Base-by-base conservation (phyloP, 331 rosid species). In the Dryas integrifolia region DNA sequence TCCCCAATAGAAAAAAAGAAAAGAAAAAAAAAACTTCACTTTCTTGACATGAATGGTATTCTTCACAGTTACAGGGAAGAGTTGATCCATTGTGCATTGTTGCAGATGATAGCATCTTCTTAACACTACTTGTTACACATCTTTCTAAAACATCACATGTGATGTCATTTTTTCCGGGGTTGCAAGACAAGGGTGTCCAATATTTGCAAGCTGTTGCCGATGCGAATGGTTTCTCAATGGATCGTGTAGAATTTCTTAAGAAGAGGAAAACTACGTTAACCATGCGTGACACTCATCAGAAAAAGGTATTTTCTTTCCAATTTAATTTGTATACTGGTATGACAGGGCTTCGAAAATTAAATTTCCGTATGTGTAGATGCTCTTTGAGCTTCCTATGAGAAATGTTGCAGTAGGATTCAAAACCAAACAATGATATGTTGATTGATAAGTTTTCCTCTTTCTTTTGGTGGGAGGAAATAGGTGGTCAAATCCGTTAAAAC, bases 91-190 rank as follows among this genome's bases (percentile, higher is more conserved):
- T 86, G 49, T 89, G 98, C 81, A 16, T 94, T 81, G 87, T 88
- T 72, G 91, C 89, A 58, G 98, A 91, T 82, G 98, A 94, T 72
- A 88, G 96, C 60, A 65, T 91, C 72, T 85, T 83, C 84, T 73
- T 89, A 79, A 86, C 97, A 58, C 91, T 91, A 77, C 84, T 89
- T 4, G 74, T 82, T 74, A 87, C 92, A 41, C 84, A 75, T 78
- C 81, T 89, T 78, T 85, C 86, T 2, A 68, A 84, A 64, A 78
- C 85, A 56, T 60, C 90, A 48, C 87, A 75, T 64, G 74, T 91
- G 63, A 81, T 86, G 63, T 86, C 95, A 39, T 81, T 84, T 63
- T 81, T 94, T 77, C 96, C 95, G 2, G 95, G 97, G 75, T 81
- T 94, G 70, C 79, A 83, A 78, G 82, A 67, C 58, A 89, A 82